These are phyloP conservation scores for Striga hermonthica DNA, from an alignment of 305 asterid genomes.

Conservation along the genomic window DNA sequence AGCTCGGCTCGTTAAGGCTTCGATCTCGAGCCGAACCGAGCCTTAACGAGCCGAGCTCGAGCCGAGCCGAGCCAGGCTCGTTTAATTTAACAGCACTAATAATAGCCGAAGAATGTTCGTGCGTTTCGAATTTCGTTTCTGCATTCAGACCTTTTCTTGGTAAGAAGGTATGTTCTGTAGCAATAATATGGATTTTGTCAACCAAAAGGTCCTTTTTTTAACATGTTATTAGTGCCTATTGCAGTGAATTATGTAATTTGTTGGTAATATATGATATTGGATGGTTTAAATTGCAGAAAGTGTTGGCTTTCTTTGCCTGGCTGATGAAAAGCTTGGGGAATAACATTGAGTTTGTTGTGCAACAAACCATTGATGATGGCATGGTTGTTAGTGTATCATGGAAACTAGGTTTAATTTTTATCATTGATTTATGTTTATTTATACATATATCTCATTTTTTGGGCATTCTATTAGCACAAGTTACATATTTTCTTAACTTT, in stretches of 20 bases:
- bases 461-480: neutral
- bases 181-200: neutral
- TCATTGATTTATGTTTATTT: neutral
- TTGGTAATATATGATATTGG: neutral
- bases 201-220: too few species aligned
- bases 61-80: too few species aligned
- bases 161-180: conserved; percentile 48
- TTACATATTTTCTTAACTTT: neutral
- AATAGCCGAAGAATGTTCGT: conserved; percentile 65
- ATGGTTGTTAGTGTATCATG: conserved; percentile 58
- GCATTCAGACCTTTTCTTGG: conserved; percentile 53
- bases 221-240: too few species aligned
- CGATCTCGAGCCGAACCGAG: too few species aligned
- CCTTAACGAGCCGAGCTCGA: too few species aligned
- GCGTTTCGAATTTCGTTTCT: conserved; percentile 55
- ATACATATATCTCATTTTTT: neutral
- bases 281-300: conserved; percentile 49
- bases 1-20: too few species aligned
- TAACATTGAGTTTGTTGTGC: conserved; percentile 52
- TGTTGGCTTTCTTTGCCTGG: conserved; percentile 52
- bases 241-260: too few species aligned
- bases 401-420: conserved; percentile 49
- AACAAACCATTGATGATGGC: conserved; percentile 57
- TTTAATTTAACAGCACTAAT: too few species aligned
- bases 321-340: conserved; percentile 52